Evolutionary conservation across 2,329 filamentous ascomycete species (phyloP), one percentile per base, ranked within the genome.

Genomic region (Claviceps maximensis): DNA sequence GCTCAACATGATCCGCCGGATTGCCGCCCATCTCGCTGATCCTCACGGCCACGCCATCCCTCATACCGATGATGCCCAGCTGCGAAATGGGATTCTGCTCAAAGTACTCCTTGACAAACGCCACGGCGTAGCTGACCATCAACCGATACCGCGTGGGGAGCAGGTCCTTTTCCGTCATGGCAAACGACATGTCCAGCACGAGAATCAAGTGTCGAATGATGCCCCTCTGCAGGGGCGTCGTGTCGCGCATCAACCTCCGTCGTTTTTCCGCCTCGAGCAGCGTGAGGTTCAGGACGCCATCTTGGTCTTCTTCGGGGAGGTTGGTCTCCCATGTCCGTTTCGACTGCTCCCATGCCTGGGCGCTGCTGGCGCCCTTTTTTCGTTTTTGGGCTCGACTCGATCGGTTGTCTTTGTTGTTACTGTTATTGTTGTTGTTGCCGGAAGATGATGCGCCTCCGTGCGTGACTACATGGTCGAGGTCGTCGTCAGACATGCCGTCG

Each of bases 61-160:
- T 82, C 87, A 97, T 95, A 50, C 87, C 91, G 41, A 98, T 75
- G 31, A 98, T 85, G 25, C 87, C 90, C 53, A 98, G 79, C 70
- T 98, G 93, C 10, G 89, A 95, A 59, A 98, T 97, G 12, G 93
- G 93, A 63, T 98, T 98, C 69, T 98, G 93, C 69, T 97, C 93
- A 65, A 97, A 98, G 71, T 89, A 98, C 67, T 96, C 91, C 55
- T 84, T 79, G 49, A 97, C 86, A 68, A 97, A 98, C 54, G 89
- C 85, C 58, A 85, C 80, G 17, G 89, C 86, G 68, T 89, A 94
- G 58, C 83, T 83, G 63, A 96, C 77, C 51, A 84, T 86, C 33
- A 96, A 78, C 40, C 89, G 78, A 68, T 91, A 90, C 55, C 91
- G 81, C 45, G 84, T 95, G 6, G 93, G 93, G 27, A 93, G 81